These are phyloP conservation scores for Botryotinia convoluta DNA, from an alignment of 2,329 filamentous ascomycete genomes.

Conservation along the genomic window DNA sequence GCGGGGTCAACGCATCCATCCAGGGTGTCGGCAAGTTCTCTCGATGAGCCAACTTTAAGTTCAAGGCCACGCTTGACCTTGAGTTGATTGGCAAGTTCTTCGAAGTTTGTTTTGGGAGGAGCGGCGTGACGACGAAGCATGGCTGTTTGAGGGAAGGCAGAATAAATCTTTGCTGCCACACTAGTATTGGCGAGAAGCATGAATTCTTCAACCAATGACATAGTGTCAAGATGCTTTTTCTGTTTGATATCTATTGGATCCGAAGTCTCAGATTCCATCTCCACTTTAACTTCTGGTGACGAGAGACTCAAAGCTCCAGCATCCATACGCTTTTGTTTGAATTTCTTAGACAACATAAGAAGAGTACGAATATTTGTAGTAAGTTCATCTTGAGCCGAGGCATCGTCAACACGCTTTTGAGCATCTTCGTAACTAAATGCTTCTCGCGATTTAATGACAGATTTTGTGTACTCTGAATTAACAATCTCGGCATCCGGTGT, in stretches of 20 bases:
- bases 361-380: slow-evolving; percentile 86
- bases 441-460: slow-evolving; percentile 93
- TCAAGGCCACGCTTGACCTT: slow-evolving; percentile 81
- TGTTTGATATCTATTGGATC: slow-evolving; percentile 96
- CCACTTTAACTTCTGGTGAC: slow-evolving; percentile 95
- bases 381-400: slow-evolving; percentile 81
- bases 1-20: slow-evolving; percentile 75
- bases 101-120: slow-evolving; percentile 93
- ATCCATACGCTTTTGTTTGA: slow-evolving; percentile 94
- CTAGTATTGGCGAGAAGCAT: slow-evolving; percentile 98
- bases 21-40: slow-evolving; percentile 88
- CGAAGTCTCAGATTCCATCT: slow-evolving; percentile 91
- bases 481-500: slow-evolving; percentile 82
- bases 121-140: slow-evolving; percentile 88
- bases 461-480: slow-evolving; percentile 87
- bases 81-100: slow-evolving; percentile 87
- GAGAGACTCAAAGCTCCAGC: slow-evolving; percentile 93
- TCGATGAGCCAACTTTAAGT: slow-evolving; percentile 79
- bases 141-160: slow-evolving; percentile 91
- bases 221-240: slow-evolving; percentile 90
- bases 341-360: slow-evolving; percentile 83
- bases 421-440: slow-evolving; percentile 98
- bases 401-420: slow-evolving; percentile 89
- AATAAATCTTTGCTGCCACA: slow-evolving; percentile 86
- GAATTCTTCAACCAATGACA: slow-evolving; percentile 97